Base-by-base conservation (phyloP, 768 basidiomycete genomes). In the Suillus brevipes region DNA sequence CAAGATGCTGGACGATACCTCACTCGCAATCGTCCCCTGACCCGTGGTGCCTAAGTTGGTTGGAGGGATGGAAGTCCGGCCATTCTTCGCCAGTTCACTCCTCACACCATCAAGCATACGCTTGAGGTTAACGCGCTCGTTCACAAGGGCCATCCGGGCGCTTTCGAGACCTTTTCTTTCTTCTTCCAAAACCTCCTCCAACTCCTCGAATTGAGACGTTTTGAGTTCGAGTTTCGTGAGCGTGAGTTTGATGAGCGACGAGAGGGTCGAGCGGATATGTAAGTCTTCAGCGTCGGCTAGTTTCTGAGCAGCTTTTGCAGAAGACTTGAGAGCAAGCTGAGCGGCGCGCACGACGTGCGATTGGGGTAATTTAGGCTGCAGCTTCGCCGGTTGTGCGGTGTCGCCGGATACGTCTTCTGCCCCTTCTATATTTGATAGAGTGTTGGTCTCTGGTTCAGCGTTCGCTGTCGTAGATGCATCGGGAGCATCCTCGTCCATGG, bases 201-300 rank as follows among this genome's bases (percentile, higher is more conserved):
- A 81, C 75, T 94, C 90, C 74, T 98, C 97, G 72, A 99, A 98
- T 75, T 96, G 93, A 2, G 86, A 79, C 88, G 95, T 92, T 83
- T 99, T 99, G 62, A 97, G 81, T 73, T 98, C 96, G 43, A 99
- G 87, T 77, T 99, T 99, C 57, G 84, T 93, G 70, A 85, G 82
- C 65, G 84, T 93, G 63, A 92, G 83, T 77, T 93, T 90, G 78
- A 99, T 92, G 65, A 99, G 84, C 43, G 88, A 85, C 3, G 94
- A 87, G 56, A 99, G 87, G 2, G 90, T 84, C 64, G 85, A 81
- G 42, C 89, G 87, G 63, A 99, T 92, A 65, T 92, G 89, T 0
- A 81, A 75, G 68, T 97, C 92, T 76, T 97, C 96, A 0, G 91
- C 88, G 9, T 86, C 82, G 0, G 95, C 95, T 38, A 99, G 86